phyloP scores from a whole-genome alignment of 345 rosid species.

The Eucalyptus camaldulensis region DNA sequence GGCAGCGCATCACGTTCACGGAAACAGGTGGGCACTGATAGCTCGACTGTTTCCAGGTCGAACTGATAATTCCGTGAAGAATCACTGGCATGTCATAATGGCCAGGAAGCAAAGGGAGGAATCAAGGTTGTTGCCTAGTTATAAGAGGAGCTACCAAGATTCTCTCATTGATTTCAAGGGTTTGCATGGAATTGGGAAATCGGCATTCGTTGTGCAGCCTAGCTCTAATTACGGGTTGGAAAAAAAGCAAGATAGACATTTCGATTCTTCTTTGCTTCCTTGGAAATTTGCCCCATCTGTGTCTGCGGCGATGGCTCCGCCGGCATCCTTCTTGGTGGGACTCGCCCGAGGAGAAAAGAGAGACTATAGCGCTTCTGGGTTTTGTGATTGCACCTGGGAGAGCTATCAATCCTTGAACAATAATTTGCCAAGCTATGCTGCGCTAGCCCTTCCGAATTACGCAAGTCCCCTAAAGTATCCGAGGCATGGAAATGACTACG shows the following conservation, averaged over 20 bases:
- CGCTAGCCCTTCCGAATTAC: not conserved
- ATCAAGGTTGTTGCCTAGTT: not conserved
- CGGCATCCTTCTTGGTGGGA: not conserved
- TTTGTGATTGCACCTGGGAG: not conserved
- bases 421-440: not conserved
- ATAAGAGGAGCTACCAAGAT: not conserved
- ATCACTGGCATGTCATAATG: conserved; percentile 57
- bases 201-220: not conserved
- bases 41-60: conserved; percentile 45
- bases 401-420: not conserved
- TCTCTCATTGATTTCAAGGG: not conserved
- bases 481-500: not conserved
- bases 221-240: not conserved
- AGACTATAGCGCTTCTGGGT: not conserved
- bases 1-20: conserved; percentile 35
- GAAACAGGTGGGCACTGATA: conserved; percentile 54
- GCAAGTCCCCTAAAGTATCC: not conserved
- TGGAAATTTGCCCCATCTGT: conserved; percentile 14
- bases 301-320: not conserved
- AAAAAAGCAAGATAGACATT: not conserved
- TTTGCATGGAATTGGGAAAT: not conserved
- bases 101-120: conserved; percentile 37
- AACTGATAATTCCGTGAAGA: conserved; percentile 54
- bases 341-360: not conserved
- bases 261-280: conserved; percentile 4